A percentile compares a stretch with the other conserved stretches of the same genome.
Conservation (phyloP, 768 basidiomycete species). For the Leccinum imitatum region DNA sequence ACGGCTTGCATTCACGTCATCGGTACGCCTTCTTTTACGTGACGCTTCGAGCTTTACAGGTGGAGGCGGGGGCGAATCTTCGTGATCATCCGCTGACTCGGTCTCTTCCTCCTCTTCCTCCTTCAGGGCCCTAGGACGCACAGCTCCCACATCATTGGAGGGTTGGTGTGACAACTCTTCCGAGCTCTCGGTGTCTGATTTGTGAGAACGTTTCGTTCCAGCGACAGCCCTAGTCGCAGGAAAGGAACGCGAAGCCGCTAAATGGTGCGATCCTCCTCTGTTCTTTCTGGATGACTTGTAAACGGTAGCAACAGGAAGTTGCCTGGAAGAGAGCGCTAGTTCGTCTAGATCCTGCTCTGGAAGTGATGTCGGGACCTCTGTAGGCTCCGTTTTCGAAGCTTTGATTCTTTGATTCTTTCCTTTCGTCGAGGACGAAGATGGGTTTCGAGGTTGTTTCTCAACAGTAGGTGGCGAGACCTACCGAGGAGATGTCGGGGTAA, state of each 20-base stretch:
- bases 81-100: conserved; percentile 43
- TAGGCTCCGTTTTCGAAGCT: conserved; percentile 27
- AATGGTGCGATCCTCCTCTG: not conserved
- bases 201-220: conserved; percentile 22
- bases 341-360: conserved; percentile 49
- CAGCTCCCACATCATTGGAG: conserved; percentile 31
- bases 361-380: conserved; percentile 56
- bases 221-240: conserved; percentile 8
- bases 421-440: conserved; percentile 7
- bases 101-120: conserved; percentile 39
- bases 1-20: conserved; percentile 26
- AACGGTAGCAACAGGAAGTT: conserved; percentile 6
- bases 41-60: conserved; percentile 15
- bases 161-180: conserved; percentile 13
- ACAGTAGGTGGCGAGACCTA: conserved; percentile 3
- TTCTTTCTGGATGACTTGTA: conserved; percentile 9
- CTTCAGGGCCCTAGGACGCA: conserved; percentile 19
- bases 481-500: conserved; percentile 1
- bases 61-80: conserved; percentile 34
- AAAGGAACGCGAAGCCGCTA: conserved; percentile 4
- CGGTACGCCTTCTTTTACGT: conserved; percentile 47
- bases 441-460: conserved; percentile 13
- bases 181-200: conserved; percentile 29
- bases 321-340: conserved; percentile 9
- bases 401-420: conserved; percentile 14